These are phyloP conservation scores for Gossypium davidsonii DNA, from an alignment of 441 rosid species.

Conservation along the genomic window DNA sequence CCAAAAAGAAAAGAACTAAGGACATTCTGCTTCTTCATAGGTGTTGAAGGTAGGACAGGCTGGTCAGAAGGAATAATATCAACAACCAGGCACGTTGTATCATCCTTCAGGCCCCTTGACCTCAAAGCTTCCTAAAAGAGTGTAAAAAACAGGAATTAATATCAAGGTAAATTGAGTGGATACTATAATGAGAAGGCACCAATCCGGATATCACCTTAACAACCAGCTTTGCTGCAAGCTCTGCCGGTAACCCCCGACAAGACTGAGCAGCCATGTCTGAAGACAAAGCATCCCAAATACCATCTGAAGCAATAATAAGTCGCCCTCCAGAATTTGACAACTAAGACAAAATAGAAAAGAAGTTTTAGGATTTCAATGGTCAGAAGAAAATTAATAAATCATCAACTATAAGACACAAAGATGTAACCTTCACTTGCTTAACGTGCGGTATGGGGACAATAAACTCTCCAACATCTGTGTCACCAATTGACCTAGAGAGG, in stretches of 20 bases:
- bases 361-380: background rate
- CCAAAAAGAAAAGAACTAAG: conserved; percentile 60
- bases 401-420: background rate
- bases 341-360: conserved; percentile 30
- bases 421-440: conserved; percentile 86
- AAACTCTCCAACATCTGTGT: conserved; percentile 90
- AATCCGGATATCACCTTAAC: conserved; percentile 59
- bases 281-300: conserved; percentile 93
- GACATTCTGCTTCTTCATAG: conserved; percentile 63
- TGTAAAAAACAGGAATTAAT: conserved; percentile 15
- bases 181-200: background rate
- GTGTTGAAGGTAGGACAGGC: conserved; percentile 56
- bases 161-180: background rate
- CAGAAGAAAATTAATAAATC: background rate
- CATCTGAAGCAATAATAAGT: conserved; percentile 94
- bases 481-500: conserved; percentile 95
- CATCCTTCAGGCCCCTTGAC: conserved; percentile 96
- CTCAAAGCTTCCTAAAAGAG: conserved; percentile 77
- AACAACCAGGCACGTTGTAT: conserved; percentile 97
- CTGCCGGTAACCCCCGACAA: conserved; percentile 87
- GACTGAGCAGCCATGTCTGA: conserved; percentile 89
- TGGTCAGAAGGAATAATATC: conserved; percentile 84
- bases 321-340: conserved; percentile 90
- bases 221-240: conserved; percentile 89
- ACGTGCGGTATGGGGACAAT: conserved; percentile 95